Base-by-base conservation (phyloP, 2,329 filamentous ascomycete species). In the Pyrenophora graminea region DNA sequence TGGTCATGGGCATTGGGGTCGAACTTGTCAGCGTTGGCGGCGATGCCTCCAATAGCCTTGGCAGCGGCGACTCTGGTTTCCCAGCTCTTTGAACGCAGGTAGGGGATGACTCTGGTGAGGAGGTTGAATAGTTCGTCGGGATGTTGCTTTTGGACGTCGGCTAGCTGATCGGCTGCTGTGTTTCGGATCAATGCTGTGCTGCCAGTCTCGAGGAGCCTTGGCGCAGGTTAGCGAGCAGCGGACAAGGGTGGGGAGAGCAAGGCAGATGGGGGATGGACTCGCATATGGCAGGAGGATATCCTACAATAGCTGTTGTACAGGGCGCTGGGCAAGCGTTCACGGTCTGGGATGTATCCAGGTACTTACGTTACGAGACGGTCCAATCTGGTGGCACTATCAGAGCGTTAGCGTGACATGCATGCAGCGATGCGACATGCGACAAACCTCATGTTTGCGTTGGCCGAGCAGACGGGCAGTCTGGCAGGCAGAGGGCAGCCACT, bases 41-140 rank as follows among this genome's bases (percentile, higher is more conserved):
- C 87, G 60, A 99, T 97, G 66, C 93, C 91, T 51, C 93, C 93
- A 51, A 99, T 87, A 17, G 94, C 94, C 75, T 93, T 96, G 62
- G 93, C 91, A 39, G 95, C 89, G 46, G 94, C 95, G 55, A 88
- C 92, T 62, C 95, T 83, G 21, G 94, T 99, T 69, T 99, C 94
- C 94, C 94, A 99, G 70, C 92, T 93, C 72, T 93, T 96, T 63
- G 94, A 93, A 51, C 90, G 86, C 25, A 99, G 82, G 74, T 97
- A 99, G 1, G 94, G 93, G n/a, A 99, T 87, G 27, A 99, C 92
- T 54, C 93, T 84, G 25, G 91, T 93, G 10, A 99, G 82, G 6
- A 99, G 82, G 70, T 97, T 97, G 77, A 97, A 97, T 1, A 99
- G 80, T 74, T 99, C 95, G 76, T 99, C 93, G 0, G 94, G 94